phyloP scores from a whole-genome alignment of 371 early-diverging fungal genomes.

The Blakeslea trispora region DNA sequence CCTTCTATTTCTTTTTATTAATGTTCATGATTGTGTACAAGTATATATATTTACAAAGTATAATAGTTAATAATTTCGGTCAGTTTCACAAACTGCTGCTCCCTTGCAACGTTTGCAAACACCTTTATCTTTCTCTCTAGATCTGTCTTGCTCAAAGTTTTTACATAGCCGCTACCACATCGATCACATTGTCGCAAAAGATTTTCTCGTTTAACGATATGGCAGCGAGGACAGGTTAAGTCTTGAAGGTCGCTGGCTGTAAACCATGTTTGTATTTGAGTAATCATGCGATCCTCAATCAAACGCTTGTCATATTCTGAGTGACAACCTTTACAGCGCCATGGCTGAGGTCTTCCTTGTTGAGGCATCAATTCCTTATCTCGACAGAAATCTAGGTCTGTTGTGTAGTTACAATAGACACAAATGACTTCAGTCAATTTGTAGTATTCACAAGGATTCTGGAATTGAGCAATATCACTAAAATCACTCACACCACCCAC shows the following conservation, averaged over 20 bases:
- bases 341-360: slow-evolving; percentile 41
- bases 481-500: slow-evolving; percentile 81
- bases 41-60: slow-evolving; percentile 4
- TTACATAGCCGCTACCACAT: slow-evolving; percentile 62
- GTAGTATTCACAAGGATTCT: slow-evolving; percentile 77
- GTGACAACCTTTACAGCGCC: slow-evolving; percentile 68
- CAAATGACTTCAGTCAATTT: slow-evolving; percentile 86
- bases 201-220: slow-evolving; percentile 75
- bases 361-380: slow-evolving; percentile 70
- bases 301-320: slow-evolving; percentile 70
- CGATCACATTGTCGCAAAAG: slow-evolving; percentile 56
- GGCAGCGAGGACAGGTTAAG: slow-evolving; percentile 80
- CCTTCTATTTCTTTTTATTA: too few species aligned
- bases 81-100: slow-evolving; percentile 59
- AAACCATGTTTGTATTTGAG: slow-evolving; percentile 62
- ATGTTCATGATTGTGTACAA: not conserved
- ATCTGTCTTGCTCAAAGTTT: slow-evolving; percentile 50
- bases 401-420: slow-evolving; percentile 76
- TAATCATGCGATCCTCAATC: slow-evolving; percentile 80
- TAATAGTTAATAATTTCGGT: slow-evolving; percentile 60
- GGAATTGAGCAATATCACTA: slow-evolving; percentile 70
- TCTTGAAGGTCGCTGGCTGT: slow-evolving; percentile 86
- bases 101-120: slow-evolving; percentile 65
- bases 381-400: slow-evolving; percentile 90
- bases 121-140: slow-evolving; percentile 58